Base-by-base conservation (phyloP, 768 basidiomycete genomes). In the Trichaptum fuscoviolaceum region DNA sequence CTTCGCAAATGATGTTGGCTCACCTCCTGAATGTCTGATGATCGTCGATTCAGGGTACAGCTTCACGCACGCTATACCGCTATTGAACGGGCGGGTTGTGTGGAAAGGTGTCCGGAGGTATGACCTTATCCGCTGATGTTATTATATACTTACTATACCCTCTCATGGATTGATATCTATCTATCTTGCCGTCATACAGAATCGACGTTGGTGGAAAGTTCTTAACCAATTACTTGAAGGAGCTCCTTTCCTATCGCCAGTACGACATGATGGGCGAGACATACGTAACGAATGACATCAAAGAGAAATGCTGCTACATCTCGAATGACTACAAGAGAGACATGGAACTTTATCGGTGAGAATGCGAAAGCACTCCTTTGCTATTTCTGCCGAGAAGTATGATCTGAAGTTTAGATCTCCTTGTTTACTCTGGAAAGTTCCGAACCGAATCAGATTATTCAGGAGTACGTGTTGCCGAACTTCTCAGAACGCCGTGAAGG, bases 191-290 rank as follows among this genome's bases (percentile, higher is more conserved):
- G 9, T 36, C 67, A 67, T 36, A 63, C 75, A 96, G 96, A 73
- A 87, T 99, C 76, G 95, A 97, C 73, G 89, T 97, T 20, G 96
- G 96, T 63, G 96, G 96, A 61, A 97, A 99, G 78, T 83, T 99
- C 10, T 77, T 99, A 66, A 98, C 96, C 26, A 98, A 99, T 77
- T 92, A 96, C 63, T 84, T 99, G 25, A 97, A 97, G 74, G 93
- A 96, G 73, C 83, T 96, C 59, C 86, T 96, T 6, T 96, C 95
- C 15, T 98, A 92, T 75, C 88, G 96, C 58, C 96, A 98, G 74
- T 98, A 93, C 92, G 93, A 98, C 76, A 94, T 98, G 92, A 95
- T 96, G 89, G 95, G 97, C 72, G 91, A 98, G 75, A 96, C 94
- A 1, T 87, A 90, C 75, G 91, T 98, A 73, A 89, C 97, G 82